phyloP scores from a whole-genome alignment of 2,329 filamentous ascomycete genomes.

The Fusarium ambrosium region DNA sequence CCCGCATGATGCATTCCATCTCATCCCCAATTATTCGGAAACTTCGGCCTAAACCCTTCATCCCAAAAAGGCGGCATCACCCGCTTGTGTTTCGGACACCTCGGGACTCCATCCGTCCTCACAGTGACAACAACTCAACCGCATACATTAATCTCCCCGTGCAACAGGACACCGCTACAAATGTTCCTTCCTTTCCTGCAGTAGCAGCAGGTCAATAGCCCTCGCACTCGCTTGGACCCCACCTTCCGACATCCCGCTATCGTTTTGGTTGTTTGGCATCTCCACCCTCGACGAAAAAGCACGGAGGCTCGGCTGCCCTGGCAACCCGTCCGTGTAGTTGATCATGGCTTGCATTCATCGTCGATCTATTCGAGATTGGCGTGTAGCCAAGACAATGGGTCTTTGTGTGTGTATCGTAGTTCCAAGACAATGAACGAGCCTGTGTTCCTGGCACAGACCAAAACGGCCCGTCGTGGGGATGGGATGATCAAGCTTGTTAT shows the following conservation, averaged over 20 bases:
- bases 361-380: conserved; percentile 19
- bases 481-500: not conserved
- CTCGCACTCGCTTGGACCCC: conserved; percentile 12
- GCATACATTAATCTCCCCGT: not conserved
- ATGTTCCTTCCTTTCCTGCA: conserved; percentile 2
- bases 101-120: not conserved
- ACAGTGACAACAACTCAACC: not conserved
- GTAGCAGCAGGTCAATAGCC: conserved; percentile 1
- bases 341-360: not conserved
- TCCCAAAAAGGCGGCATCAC: not conserved
- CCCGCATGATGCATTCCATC: not conserved
- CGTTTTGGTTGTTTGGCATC: not conserved
- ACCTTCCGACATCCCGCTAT: not conserved
- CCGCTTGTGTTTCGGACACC: not conserved
- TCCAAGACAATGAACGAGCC: conserved; percentile 22
- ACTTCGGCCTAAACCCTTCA: not conserved
- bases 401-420: conserved; percentile 7
- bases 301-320: conserved; percentile 19
- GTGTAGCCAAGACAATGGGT: conserved; percentile 14
- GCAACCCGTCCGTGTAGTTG: conserved; percentile 25
- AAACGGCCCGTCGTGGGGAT: conserved; percentile 11
- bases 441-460: conserved; percentile 4
- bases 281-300: conserved; percentile 5
- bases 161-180: not conserved
- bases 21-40: not conserved